Evolutionary conservation across 257 asterid species (phyloP), one percentile per base, ranked within the genome.

Genomic region (Lavandula angustifolia): DNA sequence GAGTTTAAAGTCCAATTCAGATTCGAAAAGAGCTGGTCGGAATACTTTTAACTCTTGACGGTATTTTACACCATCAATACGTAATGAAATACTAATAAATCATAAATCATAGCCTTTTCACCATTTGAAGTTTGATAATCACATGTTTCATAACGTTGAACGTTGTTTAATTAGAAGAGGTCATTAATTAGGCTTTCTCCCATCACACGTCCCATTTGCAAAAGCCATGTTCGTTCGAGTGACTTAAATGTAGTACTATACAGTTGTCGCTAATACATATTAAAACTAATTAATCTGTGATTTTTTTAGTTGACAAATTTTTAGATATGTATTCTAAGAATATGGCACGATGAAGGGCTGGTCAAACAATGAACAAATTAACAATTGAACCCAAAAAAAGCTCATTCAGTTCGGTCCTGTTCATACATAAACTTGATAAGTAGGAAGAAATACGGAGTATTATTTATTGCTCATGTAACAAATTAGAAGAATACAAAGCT

Each of bases 91-190:
- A 40, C 1, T 8, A 40, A 40, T 22, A 22, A 22, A 22, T 22
- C 2, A 22, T 22, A 22, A 22, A 22, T 22, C 52, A 14, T 48
- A 48, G 12, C 32, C 35, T 71, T 61, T 34, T 27, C 40, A 46
- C n/a, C 7, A 56, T 14, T 34, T 72, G 47, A 76, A 42, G 73
- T 64, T 64, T 70, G 52, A 46, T 72, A 52, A 18, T 48, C 79
- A 75, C 78, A 73, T 67, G 81, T 29, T 22, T 10, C 65, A 64
- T 54, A 61, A 69, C 55, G 62, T 73, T 73, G 81, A 75, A 54
- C 54, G 51, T 69, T n/a, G 50, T 35, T 53, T 43, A 56, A 51
- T 47, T 66, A 34, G 54, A 31, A 51, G 43, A 37, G n/a, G 37
- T 50, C 78, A 73, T 76, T 74, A 52, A 66, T 54, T 67, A 62